Percentiles rank a stretch among this genome's conserved stretches.
phyloP scores from a whole-genome alignment of 805 yeast species.

The Spathaspora girioi region DNA sequence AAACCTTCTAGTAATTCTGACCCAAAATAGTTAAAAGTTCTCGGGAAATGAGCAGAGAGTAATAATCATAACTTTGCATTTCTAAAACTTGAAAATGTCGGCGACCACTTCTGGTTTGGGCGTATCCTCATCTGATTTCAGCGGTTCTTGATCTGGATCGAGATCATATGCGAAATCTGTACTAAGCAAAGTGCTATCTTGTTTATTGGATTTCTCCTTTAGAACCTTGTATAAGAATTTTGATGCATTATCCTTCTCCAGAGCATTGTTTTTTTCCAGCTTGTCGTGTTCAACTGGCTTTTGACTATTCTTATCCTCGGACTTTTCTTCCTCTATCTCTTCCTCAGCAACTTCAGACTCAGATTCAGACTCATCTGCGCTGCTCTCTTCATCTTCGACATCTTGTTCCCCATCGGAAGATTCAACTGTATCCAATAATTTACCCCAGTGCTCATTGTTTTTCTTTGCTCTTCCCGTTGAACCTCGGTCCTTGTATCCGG shows the following conservation, averaged over 20 bases:
- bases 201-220: constrained; percentile 12
- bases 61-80: neutral
- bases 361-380: constrained; percentile 26
- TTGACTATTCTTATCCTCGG: neutral
- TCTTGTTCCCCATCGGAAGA: constrained; percentile 24
- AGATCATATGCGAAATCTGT: constrained; percentile 13
- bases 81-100: neutral
- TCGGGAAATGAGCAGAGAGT: no score
- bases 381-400: constrained; percentile 42
- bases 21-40: no score
- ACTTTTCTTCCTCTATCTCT: constrained; percentile 43
- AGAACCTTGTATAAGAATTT: constrained; percentile 18
- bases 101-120: neutral
- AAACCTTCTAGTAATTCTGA: no score
- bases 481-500: constrained; percentile 25
- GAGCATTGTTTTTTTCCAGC: neutral
- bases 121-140: constrained; percentile 2
- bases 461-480: constrained; percentile 8
- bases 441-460: constrained; percentile 30
- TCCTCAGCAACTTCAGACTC: constrained; percentile 36
- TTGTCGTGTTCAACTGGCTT: neutral
- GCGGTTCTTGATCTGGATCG: neutral
- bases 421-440: constrained; percentile 26
- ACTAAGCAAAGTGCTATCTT: constrained; percentile 6
- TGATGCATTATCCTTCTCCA: constrained; percentile 3